phyloP scores from a whole-genome alignment of 2,329 filamentous ascomycete species.

The Macrophomina phaseolina region DNA sequence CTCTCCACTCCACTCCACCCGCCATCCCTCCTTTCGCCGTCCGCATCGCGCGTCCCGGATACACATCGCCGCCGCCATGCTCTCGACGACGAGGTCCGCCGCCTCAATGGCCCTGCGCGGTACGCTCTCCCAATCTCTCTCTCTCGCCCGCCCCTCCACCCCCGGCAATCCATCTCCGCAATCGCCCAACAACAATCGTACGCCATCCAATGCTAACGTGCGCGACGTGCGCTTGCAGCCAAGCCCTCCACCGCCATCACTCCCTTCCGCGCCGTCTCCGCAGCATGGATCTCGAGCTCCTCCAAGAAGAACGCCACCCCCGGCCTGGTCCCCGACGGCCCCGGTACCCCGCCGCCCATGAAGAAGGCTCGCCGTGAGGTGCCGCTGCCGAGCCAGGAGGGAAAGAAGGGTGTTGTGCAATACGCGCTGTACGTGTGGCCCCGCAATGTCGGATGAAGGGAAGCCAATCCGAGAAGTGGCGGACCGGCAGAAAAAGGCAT shows the following conservation, averaged over 20 bases:
- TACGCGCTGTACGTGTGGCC: conserved; percentile 77
- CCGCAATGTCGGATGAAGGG: neutral
- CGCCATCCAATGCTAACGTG: conserved; percentile 6
- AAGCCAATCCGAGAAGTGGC: neutral
- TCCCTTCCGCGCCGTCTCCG: conserved; percentile 65
- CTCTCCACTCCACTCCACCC: conserved; percentile 41
- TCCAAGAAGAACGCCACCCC: conserved; percentile 67
- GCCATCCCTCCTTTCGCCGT: conserved; percentile 28
- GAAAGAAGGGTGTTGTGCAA: conserved; percentile 80
- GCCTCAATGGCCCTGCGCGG: conserved; percentile 62
- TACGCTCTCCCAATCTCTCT: conserved; percentile 35
- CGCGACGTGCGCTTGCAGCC: conserved; percentile 51
- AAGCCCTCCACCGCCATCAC: conserved; percentile 69
- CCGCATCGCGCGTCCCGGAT: conserved; percentile 10
- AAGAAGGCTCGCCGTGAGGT: conserved; percentile 71
- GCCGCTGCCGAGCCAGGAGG: conserved; percentile 76
- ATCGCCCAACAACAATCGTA: neutral
- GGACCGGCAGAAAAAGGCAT: neutral
- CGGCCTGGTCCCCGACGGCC: conserved; percentile 60
- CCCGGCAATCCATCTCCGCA: conserved; percentile 7
- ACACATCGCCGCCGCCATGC: conserved; percentile 44
- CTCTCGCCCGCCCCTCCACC: conserved; percentile 20
- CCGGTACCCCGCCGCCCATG: conserved; percentile 58
- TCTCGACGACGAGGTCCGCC: conserved; percentile 57
- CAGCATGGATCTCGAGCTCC: conserved; percentile 70